A percentile compares a stretch with the other conserved stretches of the same genome.
These are phyloP conservation scores for Somion occarium DNA, from an alignment of 1,284 basidiomycete genomes.

Conservation along the genomic window DNA sequence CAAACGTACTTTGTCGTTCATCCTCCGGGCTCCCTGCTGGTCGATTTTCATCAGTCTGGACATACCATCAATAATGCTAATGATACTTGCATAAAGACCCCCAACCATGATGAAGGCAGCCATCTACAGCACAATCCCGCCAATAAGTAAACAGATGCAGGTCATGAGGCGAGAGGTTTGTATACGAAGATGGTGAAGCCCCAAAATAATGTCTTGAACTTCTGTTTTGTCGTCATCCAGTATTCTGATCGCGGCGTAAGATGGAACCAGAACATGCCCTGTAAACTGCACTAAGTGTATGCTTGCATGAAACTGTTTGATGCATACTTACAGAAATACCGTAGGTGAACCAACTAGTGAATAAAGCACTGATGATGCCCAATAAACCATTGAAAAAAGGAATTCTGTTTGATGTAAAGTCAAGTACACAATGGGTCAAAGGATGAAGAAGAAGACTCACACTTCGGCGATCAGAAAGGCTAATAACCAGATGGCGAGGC, in stretches of 20 bases:
- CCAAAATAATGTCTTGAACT: constrained; percentile 24
- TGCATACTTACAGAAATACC: constrained; percentile 23
- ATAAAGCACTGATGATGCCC: constrained; percentile 26
- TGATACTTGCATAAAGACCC: constrained; percentile 27
- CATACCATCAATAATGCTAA: constrained; percentile 25
- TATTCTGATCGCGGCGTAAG: constrained; percentile 20
- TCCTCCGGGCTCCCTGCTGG: too few species aligned
- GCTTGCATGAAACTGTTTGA: neutral
- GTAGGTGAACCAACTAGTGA: constrained; percentile 30
- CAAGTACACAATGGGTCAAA: neutral
- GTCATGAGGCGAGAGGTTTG: neutral
- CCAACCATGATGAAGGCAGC: constrained; percentile 30
- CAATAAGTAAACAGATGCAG: too few species aligned
- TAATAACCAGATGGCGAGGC: constrained; percentile 22
- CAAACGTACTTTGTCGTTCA: too few species aligned
- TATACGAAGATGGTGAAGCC: constrained; percentile 20
- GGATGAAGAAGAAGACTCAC: constrained; percentile 14
- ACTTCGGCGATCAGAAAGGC: constrained; percentile 30
- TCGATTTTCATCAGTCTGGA: neutral
- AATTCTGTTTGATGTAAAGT: constrained; percentile 15
- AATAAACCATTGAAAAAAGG: constrained; percentile 32
- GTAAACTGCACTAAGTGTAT: neutral
- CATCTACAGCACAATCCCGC: too few species aligned
- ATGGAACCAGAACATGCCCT: constrained; percentile 30
- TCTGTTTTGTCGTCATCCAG: constrained; percentile 23